Conservation (phyloP, 2,329 filamentous ascomycete species). For the Dichotomopilus funicola region DNA sequence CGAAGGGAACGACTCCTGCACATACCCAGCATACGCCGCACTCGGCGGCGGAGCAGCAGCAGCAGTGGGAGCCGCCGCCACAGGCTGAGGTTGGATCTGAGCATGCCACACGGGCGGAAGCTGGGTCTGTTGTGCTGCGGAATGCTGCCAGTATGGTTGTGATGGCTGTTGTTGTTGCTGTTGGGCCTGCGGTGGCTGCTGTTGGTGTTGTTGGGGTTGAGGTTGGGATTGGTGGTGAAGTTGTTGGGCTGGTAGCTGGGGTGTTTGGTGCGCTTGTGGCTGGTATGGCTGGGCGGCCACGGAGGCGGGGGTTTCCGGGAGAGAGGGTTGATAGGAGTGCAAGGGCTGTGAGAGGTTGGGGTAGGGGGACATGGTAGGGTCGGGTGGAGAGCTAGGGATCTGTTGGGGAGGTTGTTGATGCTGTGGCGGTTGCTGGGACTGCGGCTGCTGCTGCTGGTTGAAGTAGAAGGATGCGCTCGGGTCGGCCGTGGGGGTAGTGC, state of each 20-base stretch:
- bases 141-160: conserved; percentile 45
- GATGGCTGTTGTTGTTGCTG: conserved; percentile 26
- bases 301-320: conserved; percentile 36
- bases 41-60: conserved; percentile 24
- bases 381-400: conserved; percentile 35
- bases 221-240: conserved; percentile 18
- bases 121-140: conserved; percentile 35
- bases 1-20: conserved; percentile 58
- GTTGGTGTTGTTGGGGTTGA: conserved; percentile 29
- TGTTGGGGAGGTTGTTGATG: conserved; percentile 29
- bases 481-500: conserved; percentile 38
- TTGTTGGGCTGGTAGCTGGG: conserved; percentile 29
- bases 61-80: too few species aligned
- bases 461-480: conserved; percentile 55
- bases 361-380: conserved; percentile 45
- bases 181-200: conserved; percentile 19
- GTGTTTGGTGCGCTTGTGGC: conserved; percentile 22
- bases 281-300: conserved; percentile 33
- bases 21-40: conserved; percentile 44
- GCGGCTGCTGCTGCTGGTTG: conserved; percentile 29
- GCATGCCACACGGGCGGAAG: conserved; percentile 35
- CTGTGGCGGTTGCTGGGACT: conserved; percentile 20
- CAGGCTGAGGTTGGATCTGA: neutral
- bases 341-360: conserved; percentile 44
- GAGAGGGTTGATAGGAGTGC: conserved; percentile 39